Conservation (phyloP, 768 basidiomycete species). For the Lactifluus pinguis region DNA sequence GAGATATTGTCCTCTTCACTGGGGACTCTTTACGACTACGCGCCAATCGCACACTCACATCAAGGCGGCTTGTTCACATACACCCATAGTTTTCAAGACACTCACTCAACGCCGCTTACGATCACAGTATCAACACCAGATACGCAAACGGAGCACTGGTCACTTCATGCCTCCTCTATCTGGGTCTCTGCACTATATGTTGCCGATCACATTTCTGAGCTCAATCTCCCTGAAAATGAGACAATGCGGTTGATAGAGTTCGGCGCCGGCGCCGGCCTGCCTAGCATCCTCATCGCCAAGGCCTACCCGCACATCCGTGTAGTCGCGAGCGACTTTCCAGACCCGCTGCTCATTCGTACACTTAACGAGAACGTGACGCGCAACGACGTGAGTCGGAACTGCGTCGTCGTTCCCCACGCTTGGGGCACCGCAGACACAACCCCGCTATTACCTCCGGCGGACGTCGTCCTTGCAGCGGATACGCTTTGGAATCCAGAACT, state of each 20-base stretch:
- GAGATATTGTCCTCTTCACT: slow-evolving; percentile 64
- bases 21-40: slow-evolving; percentile 49
- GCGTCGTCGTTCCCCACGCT: slow-evolving; percentile 46
- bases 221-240: slow-evolving; percentile 26
- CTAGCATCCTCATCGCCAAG: slow-evolving; percentile 58
- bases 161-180: slow-evolving; percentile 67
- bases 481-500: slow-evolving; percentile 67
- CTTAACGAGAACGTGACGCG: slow-evolving; percentile 46
- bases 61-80: slow-evolving; percentile 48
- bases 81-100: slow-evolving; percentile 13
- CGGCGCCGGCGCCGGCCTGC: slow-evolving; percentile 67
- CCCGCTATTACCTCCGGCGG: slow-evolving; percentile 25
- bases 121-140: slow-evolving; percentile 53
- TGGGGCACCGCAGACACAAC: slow-evolving; percentile 53
- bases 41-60: slow-evolving; percentile 51
- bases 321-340: slow-evolving; percentile 64
- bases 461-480: slow-evolving; percentile 64
- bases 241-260: slow-evolving; percentile 49
- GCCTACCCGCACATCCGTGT: slow-evolving; percentile 33
- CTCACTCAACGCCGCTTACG: slow-evolving; percentile 4
- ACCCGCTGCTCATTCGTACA: slow-evolving; percentile 48
- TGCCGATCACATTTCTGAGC: slow-evolving; percentile 50
- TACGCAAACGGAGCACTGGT: slow-evolving; percentile 61
- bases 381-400: slow-evolving; percentile 41
- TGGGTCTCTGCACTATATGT: slow-evolving; percentile 64